Evolutionary conservation across 192 early-diverging fungal genomes (phyloP), one percentile per base, ranked within the genome.

Genomic region (Backusella liffmaniae): DNA sequence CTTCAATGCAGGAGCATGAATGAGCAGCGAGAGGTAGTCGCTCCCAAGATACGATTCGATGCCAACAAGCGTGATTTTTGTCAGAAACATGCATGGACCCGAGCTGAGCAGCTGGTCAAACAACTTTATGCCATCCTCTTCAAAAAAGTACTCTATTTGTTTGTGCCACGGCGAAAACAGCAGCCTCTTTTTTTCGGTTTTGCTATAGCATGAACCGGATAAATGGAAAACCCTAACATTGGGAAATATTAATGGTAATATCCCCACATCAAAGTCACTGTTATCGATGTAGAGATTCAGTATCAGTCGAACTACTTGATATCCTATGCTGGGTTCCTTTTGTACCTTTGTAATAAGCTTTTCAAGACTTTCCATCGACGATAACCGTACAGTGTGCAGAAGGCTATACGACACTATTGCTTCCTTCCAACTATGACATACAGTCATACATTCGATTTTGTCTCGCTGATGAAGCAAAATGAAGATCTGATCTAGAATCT

Each of bases 401-500:
- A 56, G 53, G 26, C 53, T 56, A 21, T 21, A n/a, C 1, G 53
- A 56, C 7, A 5, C 21, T 9, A 56, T 56, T 21, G 53, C 53
- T 56, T 56, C 8, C 5, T 5, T 1, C 53, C 53, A 56, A 2
- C 9, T 23, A 21, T 8, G 21, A 56, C 53, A 56, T n/a, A 56
- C 53, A 7, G 53, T 56, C 53, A 56, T 56, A 6, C 53, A 56
- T 21, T 56, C 53, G 18, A 56, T 21, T 9, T 56, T 56, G 53
- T 56, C 53, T 56, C 53, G 53, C 0, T 56, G 53, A 56, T 56
- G 53, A 21, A 56, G 53, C 21, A 56, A 56, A 8, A 56, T 21
- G 53, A 56, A 56, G 21, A 56, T 56, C 51, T 56, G 51, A 56
- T 56, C n/a, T 56, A 56, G 21, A 56, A 56, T n/a, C 51, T 56